Evolutionary conservation across 805 yeast genomes (phyloP), one percentile per base, ranked within the genome.

Genomic region (Starmerella geochares): DNA sequence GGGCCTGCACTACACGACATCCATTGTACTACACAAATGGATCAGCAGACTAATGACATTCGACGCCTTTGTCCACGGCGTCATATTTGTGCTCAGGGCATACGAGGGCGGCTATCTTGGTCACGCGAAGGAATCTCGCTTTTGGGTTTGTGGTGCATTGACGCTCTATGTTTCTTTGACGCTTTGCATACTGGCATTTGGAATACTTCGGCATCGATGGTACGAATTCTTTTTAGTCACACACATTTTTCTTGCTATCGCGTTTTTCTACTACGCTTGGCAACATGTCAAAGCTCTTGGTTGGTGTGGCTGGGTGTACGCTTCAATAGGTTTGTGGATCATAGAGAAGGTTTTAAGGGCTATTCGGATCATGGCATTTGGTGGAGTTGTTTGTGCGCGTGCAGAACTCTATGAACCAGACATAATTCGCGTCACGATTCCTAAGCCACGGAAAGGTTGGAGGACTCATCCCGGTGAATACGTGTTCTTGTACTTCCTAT

Each of bases 401-500:
- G 47, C 41, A 4, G 40, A 50, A n/a, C 19, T 47, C 7, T 16
- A 19, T 14, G 45, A 31, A 24, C 16, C 27, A 11, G 47, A 50
- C 13, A 31, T 47, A 3, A 19, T 50, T 19, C 38, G 48, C n/a
- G 19, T 50, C 9, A 27, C 32, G 5, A 31, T 49, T 6, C 52
- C 52, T 7, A 49, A 49, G 39, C 41, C 40, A 9, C 38, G 29
- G 4, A 19, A 16, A n/a, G 33, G 37, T 2, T 37, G 44, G 48
- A 42, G 25, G 4, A 29, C 42, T 20, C 19, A 24, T n/a, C 53
- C 53, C 5, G 50, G 47, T 1, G 50, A 50, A 40, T 50, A 50
- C 16, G 27, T 35, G 4, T 48, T 48, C 24, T 13, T 48, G 20
- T 51, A 46, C 46, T 45, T 55, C 63, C 53, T 79, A 50, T 67